Percentiles rank a stretch among this genome's conserved stretches.
phyloP scores from a whole-genome alignment of 2,329 filamentous ascomycete species.

The Graphiopsis chlorocephala region DNA sequence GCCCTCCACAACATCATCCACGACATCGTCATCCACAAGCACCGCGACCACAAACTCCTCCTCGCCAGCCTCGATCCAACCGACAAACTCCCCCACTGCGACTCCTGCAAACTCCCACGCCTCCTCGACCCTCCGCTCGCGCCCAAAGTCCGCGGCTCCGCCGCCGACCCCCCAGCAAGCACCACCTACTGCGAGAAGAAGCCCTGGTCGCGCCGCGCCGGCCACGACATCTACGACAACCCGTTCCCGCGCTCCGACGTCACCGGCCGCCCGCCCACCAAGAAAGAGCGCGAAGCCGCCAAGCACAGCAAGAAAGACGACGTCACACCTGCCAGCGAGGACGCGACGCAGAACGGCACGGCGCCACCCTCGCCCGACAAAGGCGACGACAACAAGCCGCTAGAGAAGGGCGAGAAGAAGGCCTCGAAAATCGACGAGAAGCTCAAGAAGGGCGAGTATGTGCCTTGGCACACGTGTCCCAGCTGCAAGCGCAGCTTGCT shows the following conservation, averaged over 20 bases:
- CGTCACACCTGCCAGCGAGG: constrained; percentile 39
- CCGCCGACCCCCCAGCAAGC: constrained; percentile 40
- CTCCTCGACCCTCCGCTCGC: constrained; percentile 68
- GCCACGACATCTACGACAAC: constrained; percentile 79
- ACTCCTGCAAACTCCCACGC: constrained; percentile 70
- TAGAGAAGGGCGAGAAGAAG: constrained; percentile 47
- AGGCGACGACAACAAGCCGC: constrained; percentile 30
- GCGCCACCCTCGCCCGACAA: constrained; percentile 31
- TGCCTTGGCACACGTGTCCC: constrained; percentile 57
- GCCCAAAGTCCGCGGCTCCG: constrained; percentile 32
- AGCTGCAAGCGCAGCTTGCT: constrained; percentile 61
- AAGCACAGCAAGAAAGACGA: constrained; percentile 44
- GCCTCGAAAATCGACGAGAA: constrained; percentile 42
- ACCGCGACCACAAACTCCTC: constrained; percentile 75
- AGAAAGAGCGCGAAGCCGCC: constrained; percentile 71
- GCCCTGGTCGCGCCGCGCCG: constrained; percentile 72
- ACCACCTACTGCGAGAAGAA: constrained; percentile 73
- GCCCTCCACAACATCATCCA: constrained; percentile 73
- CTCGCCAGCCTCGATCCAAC: constrained; percentile 72
- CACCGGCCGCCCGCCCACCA: constrained; percentile 53
- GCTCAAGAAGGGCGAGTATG: constrained; percentile 50
- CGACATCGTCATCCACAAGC: constrained; percentile 69
- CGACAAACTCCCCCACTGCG: constrained; percentile 68
- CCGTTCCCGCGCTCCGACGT: constrained; percentile 72
- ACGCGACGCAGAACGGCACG: constrained; percentile 36